Conservation (phyloP, 148 eudicot genomes). For the Chenopodium formosanum region DNA sequence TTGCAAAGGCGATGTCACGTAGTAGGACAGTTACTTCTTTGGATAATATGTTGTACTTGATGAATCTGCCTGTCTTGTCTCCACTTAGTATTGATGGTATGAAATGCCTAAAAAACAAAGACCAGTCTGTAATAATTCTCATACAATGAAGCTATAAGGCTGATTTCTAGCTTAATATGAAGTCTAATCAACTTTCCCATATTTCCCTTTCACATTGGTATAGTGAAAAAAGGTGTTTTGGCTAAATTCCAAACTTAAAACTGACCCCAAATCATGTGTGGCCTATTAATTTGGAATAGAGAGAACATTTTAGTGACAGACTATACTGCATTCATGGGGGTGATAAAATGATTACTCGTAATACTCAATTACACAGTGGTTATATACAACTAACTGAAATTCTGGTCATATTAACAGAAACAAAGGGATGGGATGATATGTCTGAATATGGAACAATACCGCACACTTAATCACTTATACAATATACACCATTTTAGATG, state of each 20-base stretch:
- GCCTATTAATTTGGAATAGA: neutral
- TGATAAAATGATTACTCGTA: neutral
- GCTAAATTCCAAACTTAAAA: neutral
- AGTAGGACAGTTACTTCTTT: slow-evolving; percentile 51
- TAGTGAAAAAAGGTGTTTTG: neutral
- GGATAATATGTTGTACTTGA: slow-evolving; percentile 55
- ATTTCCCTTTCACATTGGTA: neutral
- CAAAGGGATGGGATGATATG: neutral
- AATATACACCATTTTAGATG: neutral
- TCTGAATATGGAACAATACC: neutral
- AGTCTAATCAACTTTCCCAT: no score
- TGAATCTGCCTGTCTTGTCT: slow-evolving; percentile 77
- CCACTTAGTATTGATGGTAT: slow-evolving; percentile 42
- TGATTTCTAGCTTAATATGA: no score
- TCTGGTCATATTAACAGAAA: neutral
- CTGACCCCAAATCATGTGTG: neutral
- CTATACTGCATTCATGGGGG: neutral
- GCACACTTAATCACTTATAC: no score
- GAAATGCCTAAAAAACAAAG: slow-evolving; percentile 48
- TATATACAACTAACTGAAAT: neutral
- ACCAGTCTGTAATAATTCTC: neutral
- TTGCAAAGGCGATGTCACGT: slow-evolving; percentile 64
- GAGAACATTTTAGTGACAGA: neutral
- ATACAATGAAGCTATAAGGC: neutral
- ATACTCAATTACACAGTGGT: no score